Conservation (phyloP, 768 basidiomycete species). For the Mycena venus region DNA sequence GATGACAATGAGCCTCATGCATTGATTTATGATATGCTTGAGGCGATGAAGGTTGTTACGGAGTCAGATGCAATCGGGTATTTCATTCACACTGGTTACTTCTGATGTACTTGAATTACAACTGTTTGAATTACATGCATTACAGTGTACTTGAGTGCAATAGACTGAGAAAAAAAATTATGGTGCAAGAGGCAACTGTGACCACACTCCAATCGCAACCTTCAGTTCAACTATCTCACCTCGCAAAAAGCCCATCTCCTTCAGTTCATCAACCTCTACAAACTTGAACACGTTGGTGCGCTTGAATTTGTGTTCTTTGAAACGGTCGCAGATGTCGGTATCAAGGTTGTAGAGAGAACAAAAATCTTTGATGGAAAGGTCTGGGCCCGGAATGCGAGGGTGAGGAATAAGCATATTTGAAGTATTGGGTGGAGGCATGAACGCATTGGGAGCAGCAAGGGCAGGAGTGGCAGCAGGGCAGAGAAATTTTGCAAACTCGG, state of each 20-base stretch:
- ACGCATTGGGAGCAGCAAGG: neutral
- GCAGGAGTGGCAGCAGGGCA: neutral
- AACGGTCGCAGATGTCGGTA: constrained; percentile 7
- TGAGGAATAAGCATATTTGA: constrained; percentile 3
- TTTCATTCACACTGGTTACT: constrained; percentile 49
- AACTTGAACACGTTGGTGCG: constrained; percentile 31
- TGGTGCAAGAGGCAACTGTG: neutral
- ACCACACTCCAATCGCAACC: neutral
- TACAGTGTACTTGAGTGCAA: neutral
- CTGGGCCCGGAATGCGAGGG: neutral
- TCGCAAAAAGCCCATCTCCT: constrained; percentile 34
- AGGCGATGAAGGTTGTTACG: constrained; percentile 43
- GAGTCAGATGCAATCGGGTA: constrained; percentile 44
- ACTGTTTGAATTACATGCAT: neutral
- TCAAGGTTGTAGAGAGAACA: constrained; percentile 12
- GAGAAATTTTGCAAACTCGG: neutral
- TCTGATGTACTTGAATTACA: constrained; percentile 26
- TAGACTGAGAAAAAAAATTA: neutral
- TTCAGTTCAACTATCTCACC: constrained; percentile 18
- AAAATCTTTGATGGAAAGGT: constrained; percentile 19
- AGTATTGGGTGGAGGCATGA: neutral
- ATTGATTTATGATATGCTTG: constrained; percentile 43
- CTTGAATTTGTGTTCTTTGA: no score
- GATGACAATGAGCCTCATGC: constrained; percentile 15
- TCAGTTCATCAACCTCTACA: constrained; percentile 28